Conservation (phyloP, 1,284 basidiomycete species). For the Takashimella tepidaria region DNA sequence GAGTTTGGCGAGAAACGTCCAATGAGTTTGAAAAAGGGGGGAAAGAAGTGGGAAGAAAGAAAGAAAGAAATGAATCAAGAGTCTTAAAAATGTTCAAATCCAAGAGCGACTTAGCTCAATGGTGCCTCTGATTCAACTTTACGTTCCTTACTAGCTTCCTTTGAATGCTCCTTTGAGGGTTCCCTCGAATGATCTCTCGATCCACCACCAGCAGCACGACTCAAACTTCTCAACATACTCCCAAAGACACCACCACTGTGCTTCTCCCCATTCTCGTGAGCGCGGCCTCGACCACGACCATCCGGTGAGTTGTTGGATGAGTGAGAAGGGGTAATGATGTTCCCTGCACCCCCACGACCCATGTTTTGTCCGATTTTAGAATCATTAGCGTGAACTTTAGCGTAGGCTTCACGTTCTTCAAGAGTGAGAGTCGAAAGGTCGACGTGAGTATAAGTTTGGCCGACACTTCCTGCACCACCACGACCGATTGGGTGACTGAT, state of each 20-base stretch:
- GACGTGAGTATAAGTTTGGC: constrained; percentile 17
- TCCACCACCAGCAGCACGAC: constrained; percentile 33
- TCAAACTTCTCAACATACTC: constrained; percentile 41
- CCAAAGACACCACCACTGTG: constrained; percentile 38
- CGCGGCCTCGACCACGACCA: constrained; percentile 29
- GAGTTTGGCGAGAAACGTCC: neutral
- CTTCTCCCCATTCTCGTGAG: constrained; percentile 11
- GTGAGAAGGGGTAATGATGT: constrained; percentile 16
- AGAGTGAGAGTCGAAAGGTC: constrained; percentile 30
- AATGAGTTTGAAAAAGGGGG: neutral
- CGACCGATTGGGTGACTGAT: constrained; percentile 37
- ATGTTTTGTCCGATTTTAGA: constrained; percentile 13
- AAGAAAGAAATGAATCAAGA: constrained; percentile 3
- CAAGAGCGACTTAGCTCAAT: neutral
- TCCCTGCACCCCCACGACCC: constrained; percentile 37
- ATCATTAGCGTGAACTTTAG: constrained; percentile 34
- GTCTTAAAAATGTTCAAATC: neutral
- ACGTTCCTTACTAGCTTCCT: neutral
- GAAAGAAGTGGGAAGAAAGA: neutral
- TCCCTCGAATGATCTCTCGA: neutral
- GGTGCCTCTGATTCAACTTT: neutral
- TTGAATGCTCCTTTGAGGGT: neutral
- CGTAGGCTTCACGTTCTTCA: constrained; percentile 40
- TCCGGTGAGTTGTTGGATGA: constrained; percentile 11
- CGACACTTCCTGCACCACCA: constrained; percentile 42